These are phyloP conservation scores for Claviceps cyperi DNA, from an alignment of 2,329 filamentous ascomycete species.

Conservation along the genomic window DNA sequence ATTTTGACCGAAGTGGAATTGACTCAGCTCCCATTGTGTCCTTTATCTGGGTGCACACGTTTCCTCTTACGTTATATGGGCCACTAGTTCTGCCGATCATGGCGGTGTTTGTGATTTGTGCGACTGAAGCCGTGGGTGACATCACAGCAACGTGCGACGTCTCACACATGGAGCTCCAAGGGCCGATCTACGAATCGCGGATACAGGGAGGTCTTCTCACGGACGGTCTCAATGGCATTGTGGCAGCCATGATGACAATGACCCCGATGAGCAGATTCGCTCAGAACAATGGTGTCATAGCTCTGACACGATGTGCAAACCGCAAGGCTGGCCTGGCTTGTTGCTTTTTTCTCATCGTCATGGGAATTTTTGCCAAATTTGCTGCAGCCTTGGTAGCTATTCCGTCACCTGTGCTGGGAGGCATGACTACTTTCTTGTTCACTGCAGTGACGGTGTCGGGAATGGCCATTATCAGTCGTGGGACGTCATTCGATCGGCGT, in stretches of 20 bases:
- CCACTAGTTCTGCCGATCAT: slow-evolving; percentile 60
- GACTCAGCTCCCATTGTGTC: slow-evolving; percentile 54
- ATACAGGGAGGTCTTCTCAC: slow-evolving; percentile 69
- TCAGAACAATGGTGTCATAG: slow-evolving; percentile 76
- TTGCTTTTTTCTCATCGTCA: slow-evolving; percentile 62
- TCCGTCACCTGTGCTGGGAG: slow-evolving; percentile 40
- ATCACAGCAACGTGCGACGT: slow-evolving; percentile 75
- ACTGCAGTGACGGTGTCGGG: slow-evolving; percentile 64
- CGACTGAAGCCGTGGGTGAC: slow-evolving; percentile 68
- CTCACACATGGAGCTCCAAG: slow-evolving; percentile 59
- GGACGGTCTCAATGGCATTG: slow-evolving; percentile 60
- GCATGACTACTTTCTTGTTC: slow-evolving; percentile 41
- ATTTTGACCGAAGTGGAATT: slow-evolving; percentile 62
- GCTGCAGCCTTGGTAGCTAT: slow-evolving; percentile 55
- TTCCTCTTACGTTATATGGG: slow-evolving; percentile 56
- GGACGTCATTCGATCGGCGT: slow-evolving; percentile 59
- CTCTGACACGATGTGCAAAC: slow-evolving; percentile 68
- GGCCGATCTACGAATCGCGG: slow-evolving; percentile 55
- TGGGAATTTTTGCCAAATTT: slow-evolving; percentile 80
- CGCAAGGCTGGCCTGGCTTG: slow-evolving; percentile 67
- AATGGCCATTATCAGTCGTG: slow-evolving; percentile 57
- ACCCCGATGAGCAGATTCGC: slow-evolving; percentile 71
- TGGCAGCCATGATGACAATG: slow-evolving; percentile 65
- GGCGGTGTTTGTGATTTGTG: slow-evolving; percentile 56
- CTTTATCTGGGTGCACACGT: slow-evolving; percentile 70